A percentile compares a stretch with the other conserved stretches of the same genome.
Conservation (phyloP, 257 asterid genomes). For the Solanum habrochaites region DNA sequence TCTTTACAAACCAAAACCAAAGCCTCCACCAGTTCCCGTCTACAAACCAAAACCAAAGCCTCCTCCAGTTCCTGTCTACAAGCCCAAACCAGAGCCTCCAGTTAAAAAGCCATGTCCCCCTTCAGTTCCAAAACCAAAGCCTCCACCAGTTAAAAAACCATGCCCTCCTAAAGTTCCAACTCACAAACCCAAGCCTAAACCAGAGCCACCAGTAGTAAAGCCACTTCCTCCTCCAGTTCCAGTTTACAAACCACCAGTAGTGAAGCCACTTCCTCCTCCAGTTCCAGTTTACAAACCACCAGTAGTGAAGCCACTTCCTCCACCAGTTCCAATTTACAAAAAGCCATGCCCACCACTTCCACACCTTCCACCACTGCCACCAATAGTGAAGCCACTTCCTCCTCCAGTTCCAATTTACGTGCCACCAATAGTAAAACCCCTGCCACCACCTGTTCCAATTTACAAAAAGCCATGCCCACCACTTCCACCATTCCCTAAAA, state of each 20-base stretch:
- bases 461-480: constrained; percentile 38
- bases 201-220: not conserved
- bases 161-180: not conserved
- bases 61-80: constrained; percentile 8
- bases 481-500: constrained; percentile 53
- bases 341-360: no score
- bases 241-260: not conserved
- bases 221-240: constrained; percentile 16
- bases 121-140: constrained; percentile 2
- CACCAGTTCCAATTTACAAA: constrained; percentile 23
- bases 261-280: constrained; percentile 31
- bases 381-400: constrained; percentile 17
- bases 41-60: constrained; percentile 11
- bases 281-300: constrained; percentile 21
- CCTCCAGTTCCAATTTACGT: constrained; percentile 26
- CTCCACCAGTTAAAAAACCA: not conserved
- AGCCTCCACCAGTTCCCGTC: not conserved
- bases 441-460: constrained; percentile 29
- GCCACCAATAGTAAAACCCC: constrained; percentile 6
- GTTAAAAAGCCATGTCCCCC: not conserved
- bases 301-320: constrained; percentile 19
- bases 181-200: not conserved
- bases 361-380: not conserved
- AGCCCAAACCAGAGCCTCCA: constrained; percentile 15
- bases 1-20: constrained; percentile 5